Conservation (phyloP, 23 red algal genomes). For the Cyanidioschyzon merolae region DNA sequence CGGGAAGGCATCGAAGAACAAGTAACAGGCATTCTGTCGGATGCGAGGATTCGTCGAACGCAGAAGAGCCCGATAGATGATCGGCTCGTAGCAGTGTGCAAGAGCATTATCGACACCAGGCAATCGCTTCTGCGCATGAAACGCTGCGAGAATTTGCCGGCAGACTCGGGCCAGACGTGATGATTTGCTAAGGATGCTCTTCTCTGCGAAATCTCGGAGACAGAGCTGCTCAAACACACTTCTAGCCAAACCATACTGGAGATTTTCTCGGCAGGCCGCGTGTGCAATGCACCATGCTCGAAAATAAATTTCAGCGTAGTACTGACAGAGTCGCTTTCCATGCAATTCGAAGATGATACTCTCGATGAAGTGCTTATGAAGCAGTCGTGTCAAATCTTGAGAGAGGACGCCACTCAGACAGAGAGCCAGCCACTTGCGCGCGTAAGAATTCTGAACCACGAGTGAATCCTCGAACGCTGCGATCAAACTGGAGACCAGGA, state of each 20-base stretch:
- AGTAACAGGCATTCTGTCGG: background rate
- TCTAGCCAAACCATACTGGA: too few relatives aligned
- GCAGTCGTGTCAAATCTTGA: background rate
- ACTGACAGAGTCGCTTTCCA: background rate
- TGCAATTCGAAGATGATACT: background rate
- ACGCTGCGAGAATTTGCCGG: background rate
- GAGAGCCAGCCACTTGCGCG: slow-evolving; percentile 6
- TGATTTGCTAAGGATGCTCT: background rate
- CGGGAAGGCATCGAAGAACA: slow-evolving; percentile 9
- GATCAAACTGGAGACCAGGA: background rate
- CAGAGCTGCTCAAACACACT: background rate
- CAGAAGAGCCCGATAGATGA: background rate
- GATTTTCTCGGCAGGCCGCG: background rate
- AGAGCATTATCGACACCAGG: background rate
- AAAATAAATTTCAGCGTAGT: slow-evolving; percentile 8
- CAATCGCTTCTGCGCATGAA: slow-evolving; percentile 13
- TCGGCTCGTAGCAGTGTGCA: background rate
- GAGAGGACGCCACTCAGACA: background rate
- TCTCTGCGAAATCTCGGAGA: background rate
- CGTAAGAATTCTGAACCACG: background rate
- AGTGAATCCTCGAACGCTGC: background rate
- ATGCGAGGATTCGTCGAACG: background rate
- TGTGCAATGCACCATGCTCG: background rate
- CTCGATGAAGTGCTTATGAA: background rate
- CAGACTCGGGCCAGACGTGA: background rate